Conservation (phyloP, 192 early-diverging fungal species). For the Globomyces pollinis-pini region DNA sequence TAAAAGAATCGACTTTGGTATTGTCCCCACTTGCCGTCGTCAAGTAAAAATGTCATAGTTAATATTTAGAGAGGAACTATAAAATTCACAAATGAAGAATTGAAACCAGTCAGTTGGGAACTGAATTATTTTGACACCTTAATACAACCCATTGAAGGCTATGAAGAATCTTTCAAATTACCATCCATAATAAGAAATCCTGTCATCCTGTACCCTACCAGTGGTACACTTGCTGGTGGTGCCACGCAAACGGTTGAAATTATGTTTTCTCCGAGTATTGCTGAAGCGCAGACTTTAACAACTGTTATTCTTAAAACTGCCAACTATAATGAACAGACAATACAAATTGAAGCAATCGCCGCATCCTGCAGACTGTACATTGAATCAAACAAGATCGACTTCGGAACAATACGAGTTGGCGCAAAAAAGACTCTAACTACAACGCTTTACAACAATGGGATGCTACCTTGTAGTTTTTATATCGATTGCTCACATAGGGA, state of each 20-base stretch:
- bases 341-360: conserved; percentile 40
- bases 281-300: conserved; percentile 36
- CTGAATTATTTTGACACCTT: conserved; percentile 17
- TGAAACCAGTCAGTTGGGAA: conserved; percentile 33
- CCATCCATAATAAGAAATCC: conserved; percentile 18
- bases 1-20: conserved; percentile 46
- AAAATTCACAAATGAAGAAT: conserved; percentile 42
- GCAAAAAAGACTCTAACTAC: conserved; percentile 22
- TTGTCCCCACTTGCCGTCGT: conserved; percentile 37
- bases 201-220: conserved; percentile 31
- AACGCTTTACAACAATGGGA: conserved; percentile 34
- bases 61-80: conserved; percentile 29
- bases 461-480: conserved; percentile 42
- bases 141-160: conserved; percentile 26
- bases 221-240: conserved; percentile 36
- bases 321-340: conserved; percentile 35
- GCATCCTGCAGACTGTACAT: conserved; percentile 31
- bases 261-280: conserved; percentile 35
- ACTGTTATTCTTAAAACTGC: conserved; percentile 30
- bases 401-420: conserved; percentile 44
- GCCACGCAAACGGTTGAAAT: conserved; percentile 41
- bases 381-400: conserved; percentile 25
- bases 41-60: no score
- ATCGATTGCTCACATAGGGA: conserved; percentile 36
- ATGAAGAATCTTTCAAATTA: conserved; percentile 11